Evolutionary conservation across 768 basidiomycete genomes (phyloP), one percentile per base, ranked within the genome.

Genomic region (Boletus rex-veris): DNA sequence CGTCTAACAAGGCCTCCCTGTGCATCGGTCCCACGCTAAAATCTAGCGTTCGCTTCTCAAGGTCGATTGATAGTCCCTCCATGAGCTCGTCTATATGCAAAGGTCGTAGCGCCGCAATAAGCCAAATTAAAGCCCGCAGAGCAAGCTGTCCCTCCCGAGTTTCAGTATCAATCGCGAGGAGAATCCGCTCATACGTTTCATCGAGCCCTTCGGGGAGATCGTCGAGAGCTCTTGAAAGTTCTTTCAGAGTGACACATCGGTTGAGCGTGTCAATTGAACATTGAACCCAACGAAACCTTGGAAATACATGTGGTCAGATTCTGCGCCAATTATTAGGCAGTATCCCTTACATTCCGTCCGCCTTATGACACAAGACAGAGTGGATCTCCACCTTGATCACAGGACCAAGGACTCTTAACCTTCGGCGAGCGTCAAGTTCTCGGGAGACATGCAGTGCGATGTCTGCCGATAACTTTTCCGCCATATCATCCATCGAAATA

Each of bases 131-230:
- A 9, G 52, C 52, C 4, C 40, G 46, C n/a, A 12, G 40, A 2
- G 40, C 40, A 2, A 53, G 11, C 26, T 36, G 24, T 42, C 52
- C 52, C 19, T 1, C 45, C 30, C 1, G n/a, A 16, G 12, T 42
- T 4, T 28, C 18, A 18, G 8, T 36, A 10, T 53, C 31, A 15
- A 53, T 53, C 4, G 45, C 45, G 5, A n/a, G n/a, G 8, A 53
- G 52, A 7, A 47, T 53, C 36, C 52, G 33, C n/a, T 53, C 52
- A 12, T 53, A 53, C 4, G 52, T 53, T 38, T 47, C 52, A 28
- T 53, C 31, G 8, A 53, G 52, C 8, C 52, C 52, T 12, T 40
- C 24, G 5, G 52, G 52, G 7, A 53, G 39, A 24, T 3, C 40
- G 10, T 36, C 5, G 3, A 53, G 52, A 21, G 39, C 39, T 0